phyloP scores from a whole-genome alignment of 2,329 filamentous ascomycete species.

The Xylariaceae sp. region DNA sequence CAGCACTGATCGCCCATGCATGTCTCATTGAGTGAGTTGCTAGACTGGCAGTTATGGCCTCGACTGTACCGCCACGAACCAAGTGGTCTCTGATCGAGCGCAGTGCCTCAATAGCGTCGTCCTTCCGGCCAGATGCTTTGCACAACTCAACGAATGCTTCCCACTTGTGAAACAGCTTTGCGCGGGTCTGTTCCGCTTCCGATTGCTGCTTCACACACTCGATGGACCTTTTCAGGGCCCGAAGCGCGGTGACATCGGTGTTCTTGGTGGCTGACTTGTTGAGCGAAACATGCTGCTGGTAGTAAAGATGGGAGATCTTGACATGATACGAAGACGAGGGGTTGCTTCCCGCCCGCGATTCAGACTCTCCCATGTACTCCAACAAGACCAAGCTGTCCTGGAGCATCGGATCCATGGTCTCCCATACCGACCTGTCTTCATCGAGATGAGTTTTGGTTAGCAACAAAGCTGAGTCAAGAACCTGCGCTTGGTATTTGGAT shows the following conservation, averaged over 20 bases:
- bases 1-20: slow-evolving; percentile 50
- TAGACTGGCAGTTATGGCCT: slow-evolving; percentile 47
- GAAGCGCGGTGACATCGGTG: slow-evolving; percentile 43
- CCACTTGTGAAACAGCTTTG: slow-evolving; percentile 57
- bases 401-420: slow-evolving; percentile 50
- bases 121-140: slow-evolving; percentile 45
- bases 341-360: slow-evolving; percentile 26
- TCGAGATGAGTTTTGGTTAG: slow-evolving; percentile 50
- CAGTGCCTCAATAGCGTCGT: slow-evolving; percentile 55
- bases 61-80: slow-evolving; percentile 53
- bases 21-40: slow-evolving; percentile 44
- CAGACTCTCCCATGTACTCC: slow-evolving; percentile 45
- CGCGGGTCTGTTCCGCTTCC: slow-evolving; percentile 51
- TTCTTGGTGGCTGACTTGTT: slow-evolving; percentile 40
- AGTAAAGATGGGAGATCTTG: slow-evolving; percentile 68
- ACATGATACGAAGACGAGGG: slow-evolving; percentile 47
- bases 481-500: slow-evolving; percentile 47
- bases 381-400: slow-evolving; percentile 52
- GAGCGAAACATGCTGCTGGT: slow-evolving; percentile 53
- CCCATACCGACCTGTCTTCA: slow-evolving; percentile 46
- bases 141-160: slow-evolving; percentile 61
- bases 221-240: slow-evolving; percentile 58
- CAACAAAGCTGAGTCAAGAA: slow-evolving; percentile 57
- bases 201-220: slow-evolving; percentile 54
- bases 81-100: slow-evolving; percentile 57